Conservation (phyloP, 345 rosid species). For the Reutealis trisperma region DNA sequence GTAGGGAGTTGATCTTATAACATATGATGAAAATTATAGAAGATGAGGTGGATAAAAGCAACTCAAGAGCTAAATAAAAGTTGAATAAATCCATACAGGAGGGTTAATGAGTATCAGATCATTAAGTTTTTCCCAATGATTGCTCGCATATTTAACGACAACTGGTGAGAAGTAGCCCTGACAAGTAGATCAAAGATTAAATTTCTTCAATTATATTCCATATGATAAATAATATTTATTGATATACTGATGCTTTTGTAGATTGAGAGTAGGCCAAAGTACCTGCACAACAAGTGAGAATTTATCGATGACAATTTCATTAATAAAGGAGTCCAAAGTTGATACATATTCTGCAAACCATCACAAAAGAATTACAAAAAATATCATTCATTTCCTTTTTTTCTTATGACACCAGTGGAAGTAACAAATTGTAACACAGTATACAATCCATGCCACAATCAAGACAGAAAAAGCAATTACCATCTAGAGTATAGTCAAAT, state of each 20-base stretch:
- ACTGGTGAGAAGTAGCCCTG: constrained; percentile 88
- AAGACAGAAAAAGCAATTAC: constrained; percentile 42
- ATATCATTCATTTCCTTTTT: neutral
- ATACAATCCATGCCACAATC: neutral
- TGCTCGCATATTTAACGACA: constrained; percentile 71
- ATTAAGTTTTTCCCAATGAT: constrained; percentile 63
- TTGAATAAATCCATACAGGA: constrained; percentile 55
- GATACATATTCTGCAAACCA: constrained; percentile 71
- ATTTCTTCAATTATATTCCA: constrained; percentile 1
- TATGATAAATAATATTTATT: neutral
- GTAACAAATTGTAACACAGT: neutral
- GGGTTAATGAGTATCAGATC: constrained; percentile 83
- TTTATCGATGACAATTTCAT: constrained; percentile 49
- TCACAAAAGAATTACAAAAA: neutral
- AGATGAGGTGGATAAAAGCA: neutral
- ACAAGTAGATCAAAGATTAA: constrained; percentile 19
- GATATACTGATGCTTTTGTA: constrained; percentile 7
- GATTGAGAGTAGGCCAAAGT: constrained; percentile 9
- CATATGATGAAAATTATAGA: neutral
- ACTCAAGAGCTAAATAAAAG: constrained; percentile 14
- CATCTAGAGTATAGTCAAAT: constrained; percentile 77
- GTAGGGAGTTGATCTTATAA: too few relatives aligned
- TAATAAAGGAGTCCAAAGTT: constrained; percentile 69
- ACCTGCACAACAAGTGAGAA: constrained; percentile 90
- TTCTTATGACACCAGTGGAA: neutral